Conservation (phyloP, 2,329 filamentous ascomycete species). For the Escovopsis weberi region DNA sequence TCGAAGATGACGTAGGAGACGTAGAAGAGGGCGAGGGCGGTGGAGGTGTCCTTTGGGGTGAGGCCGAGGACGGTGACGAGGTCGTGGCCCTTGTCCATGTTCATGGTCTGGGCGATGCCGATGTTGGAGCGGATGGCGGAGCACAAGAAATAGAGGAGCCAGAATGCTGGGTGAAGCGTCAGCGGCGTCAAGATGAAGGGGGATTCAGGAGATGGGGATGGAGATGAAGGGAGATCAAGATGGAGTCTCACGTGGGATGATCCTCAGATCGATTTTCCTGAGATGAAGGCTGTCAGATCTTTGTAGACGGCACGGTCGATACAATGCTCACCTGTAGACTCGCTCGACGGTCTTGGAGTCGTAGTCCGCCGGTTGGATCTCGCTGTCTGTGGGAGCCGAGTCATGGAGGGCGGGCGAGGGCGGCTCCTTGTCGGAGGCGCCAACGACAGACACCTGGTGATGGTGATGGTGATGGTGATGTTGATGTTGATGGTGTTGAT, state of each 20-base stretch:
- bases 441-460: no score
- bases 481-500: background rate
- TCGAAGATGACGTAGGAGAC: slow-evolving; percentile 87
- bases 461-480: slow-evolving; percentile 1
- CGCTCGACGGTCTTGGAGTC: slow-evolving; percentile 36
- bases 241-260: slow-evolving; percentile 36
- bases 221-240: no score
- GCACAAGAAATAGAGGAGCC: slow-evolving; percentile 82
- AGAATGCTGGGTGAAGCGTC: slow-evolving; percentile 46
- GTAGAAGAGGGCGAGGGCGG: slow-evolving; percentile 77
- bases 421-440: no score
- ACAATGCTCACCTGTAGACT: slow-evolving; percentile 29
- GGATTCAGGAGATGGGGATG: no score
- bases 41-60: slow-evolving; percentile 63
- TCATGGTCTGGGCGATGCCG: slow-evolving; percentile 92
- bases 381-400: slow-evolving; percentile 14
- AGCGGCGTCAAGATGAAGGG: background rate
- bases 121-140: slow-evolving; percentile 87
- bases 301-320: background rate
- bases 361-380: slow-evolving; percentile 25
- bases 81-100: slow-evolving; percentile 53
- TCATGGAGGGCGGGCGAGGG: background rate
- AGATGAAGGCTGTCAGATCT: background rate
- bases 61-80: slow-evolving; percentile 57
- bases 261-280: slow-evolving; percentile 42